Base-by-base conservation (phyloP, 2,329 filamentous ascomycete species). In the Aspergillus sp. region DNA sequence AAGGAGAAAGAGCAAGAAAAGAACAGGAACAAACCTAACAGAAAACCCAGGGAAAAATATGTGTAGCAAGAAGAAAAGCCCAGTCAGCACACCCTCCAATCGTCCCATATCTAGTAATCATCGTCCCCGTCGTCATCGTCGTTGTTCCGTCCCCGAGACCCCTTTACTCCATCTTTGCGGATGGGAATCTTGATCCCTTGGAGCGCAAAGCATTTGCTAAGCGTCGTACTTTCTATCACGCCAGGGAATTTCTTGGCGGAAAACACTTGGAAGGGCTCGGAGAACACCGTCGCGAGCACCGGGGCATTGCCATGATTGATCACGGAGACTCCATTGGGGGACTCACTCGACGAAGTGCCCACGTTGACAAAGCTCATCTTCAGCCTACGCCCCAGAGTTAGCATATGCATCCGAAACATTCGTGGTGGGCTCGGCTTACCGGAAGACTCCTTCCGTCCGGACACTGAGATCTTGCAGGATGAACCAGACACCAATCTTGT, bases 121-220 rank as follows among this genome's bases (percentile, higher is more conserved):
- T 65, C 65, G 40, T 68, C 67, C 10, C 63, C 67, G 19, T 70
- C 67, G 11, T 70, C 67, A 4, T 61, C 66, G 20, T 70, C 67
- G 24, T 64, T 66, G 42, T 65, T 66, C 10, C 68, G 67, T 38
- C 68, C 67, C 4, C 66, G 64, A 3, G 53, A 76, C 48, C 58
- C 73, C 65, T 71, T 81, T 73, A 64, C 77, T 66, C 87, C 86
- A 65, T 96, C 93, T 72, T 96, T 96, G 19, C 93, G 80, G 50
- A 97, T 96, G 0, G 93, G 93, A 20, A 97, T 96, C 73, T 96
- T 96, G 73, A 96, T 95, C 20, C 94, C 94, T 66, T 99, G 94
- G 1, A 83, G 80, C 3, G 94, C 93, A 74, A 99, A 97, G 56
- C 85, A 89, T 72, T 95, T 96, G 79, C 92, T 96, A 16, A 97